Evolutionary conservation across 768 basidiomycete genomes (phyloP).

Genomic region (Lactarius quietus): DNA sequence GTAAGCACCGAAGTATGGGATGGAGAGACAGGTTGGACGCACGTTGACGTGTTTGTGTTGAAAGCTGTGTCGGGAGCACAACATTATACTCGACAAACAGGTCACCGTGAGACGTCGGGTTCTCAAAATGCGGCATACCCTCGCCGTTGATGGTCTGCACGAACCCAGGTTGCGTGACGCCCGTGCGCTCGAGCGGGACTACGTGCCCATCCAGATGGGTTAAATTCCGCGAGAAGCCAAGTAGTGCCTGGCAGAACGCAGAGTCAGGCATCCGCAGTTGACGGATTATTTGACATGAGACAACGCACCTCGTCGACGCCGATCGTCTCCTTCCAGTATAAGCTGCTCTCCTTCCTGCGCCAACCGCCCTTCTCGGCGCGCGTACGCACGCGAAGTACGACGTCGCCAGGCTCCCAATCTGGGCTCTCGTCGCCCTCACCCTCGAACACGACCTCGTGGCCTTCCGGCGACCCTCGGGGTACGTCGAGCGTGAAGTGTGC

Average conservation of each 20-base stretch:
- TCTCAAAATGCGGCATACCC: conserved; percentile 77
- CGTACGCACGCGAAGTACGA: conserved; percentile 81
- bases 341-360: conserved; percentile 82
- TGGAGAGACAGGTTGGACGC: conserved; percentile 36
- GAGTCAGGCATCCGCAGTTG: not conserved
- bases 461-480: conserved; percentile 86
- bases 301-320: conserved; percentile 77
- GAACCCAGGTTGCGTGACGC: conserved; percentile 91
- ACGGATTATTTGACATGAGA: not conserved
- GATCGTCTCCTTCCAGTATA: conserved; percentile 92
- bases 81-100: conserved; percentile 93
- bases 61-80: conserved; percentile 74
- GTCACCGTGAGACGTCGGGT: conserved; percentile 58
- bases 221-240: conserved; percentile 92
- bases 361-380: conserved; percentile 75
- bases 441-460: conserved; percentile 88
- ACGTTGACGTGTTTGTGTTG: conserved; percentile 70
- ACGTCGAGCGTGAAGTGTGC: conserved; percentile 86
- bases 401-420: conserved; percentile 95
- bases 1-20: not conserved
- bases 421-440: conserved; percentile 96
- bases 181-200: conserved; percentile 63
- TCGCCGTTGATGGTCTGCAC: conserved; percentile 84
- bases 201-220: conserved; percentile 88
- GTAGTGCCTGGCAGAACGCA: conserved; percentile 67